Conservation (phyloP, 2,329 filamentous ascomycete genomes). For the Claviceps monticola region DNA sequence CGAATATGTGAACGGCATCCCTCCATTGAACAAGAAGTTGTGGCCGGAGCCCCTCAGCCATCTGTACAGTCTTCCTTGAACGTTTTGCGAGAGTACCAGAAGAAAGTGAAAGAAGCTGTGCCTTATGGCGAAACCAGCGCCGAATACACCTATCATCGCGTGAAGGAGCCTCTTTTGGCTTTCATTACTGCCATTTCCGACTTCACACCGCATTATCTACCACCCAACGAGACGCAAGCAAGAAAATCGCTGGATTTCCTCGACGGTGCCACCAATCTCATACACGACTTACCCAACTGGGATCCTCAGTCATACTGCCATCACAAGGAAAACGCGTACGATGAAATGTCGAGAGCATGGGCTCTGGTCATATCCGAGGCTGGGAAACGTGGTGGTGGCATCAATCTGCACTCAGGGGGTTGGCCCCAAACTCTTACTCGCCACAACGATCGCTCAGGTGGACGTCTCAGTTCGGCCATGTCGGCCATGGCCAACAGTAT, state of each 20-base stretch:
- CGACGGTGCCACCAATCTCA: conserved; percentile 77
- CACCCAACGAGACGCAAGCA: conserved; percentile 77
- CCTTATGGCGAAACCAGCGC: conserved; percentile 76
- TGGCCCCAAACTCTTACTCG: conserved; percentile 83
- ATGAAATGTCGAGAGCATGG: conserved; percentile 92
- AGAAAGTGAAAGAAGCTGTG: conserved; percentile 62
- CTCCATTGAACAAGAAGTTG: conserved; percentile 71
- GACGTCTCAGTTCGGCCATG: conserved; percentile 67
- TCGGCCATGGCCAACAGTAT: conserved; percentile 60
- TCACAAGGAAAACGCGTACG: conserved; percentile 90
- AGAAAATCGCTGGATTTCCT: conserved; percentile 74
- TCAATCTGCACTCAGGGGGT: conserved; percentile 74
- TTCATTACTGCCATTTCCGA: conserved; percentile 84
- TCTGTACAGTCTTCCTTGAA: conserved; percentile 67
- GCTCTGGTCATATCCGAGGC: conserved; percentile 81
- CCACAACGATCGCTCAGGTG: conserved; percentile 77
- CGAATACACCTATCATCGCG: conserved; percentile 90
- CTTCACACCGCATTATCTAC: conserved; percentile 90
- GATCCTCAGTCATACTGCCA: conserved; percentile 77
- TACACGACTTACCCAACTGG: conserved; percentile 85
- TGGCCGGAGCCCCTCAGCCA: conserved; percentile 72
- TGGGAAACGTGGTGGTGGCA: conserved; percentile 79
- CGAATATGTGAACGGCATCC: conserved; percentile 84
- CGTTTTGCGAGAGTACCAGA: conserved; percentile 71
- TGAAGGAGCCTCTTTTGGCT: conserved; percentile 65